These are phyloP conservation scores for Myriangium duriaei DNA, from an alignment of 2,329 filamentous ascomycete species.

Conservation along the genomic window DNA sequence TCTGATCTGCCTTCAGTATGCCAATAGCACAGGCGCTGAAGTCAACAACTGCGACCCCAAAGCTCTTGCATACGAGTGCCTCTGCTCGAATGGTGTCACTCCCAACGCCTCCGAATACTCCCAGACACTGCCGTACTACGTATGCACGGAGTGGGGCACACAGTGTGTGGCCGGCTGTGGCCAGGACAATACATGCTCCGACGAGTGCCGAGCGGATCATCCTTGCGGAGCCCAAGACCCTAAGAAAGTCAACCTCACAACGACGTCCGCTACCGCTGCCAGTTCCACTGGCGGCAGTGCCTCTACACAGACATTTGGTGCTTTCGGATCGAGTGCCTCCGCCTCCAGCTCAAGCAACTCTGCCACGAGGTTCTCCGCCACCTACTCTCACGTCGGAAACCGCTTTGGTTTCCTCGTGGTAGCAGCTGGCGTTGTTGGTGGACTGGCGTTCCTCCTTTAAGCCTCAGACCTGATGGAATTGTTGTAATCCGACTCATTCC, in stretches of 20 bases:
- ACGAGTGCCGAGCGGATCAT: constrained; percentile 50
- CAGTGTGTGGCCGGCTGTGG: constrained; percentile 49
- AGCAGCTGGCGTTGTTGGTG: constrained; percentile 43
- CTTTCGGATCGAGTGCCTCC: constrained; percentile 21
- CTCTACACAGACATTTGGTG: constrained; percentile 13
- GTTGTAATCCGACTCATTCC: too few relatives aligned
- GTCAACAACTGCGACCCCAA: constrained; percentile 58
- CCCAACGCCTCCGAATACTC: constrained; percentile 69
- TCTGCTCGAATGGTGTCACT: constrained; percentile 52
- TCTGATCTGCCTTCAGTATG: constrained; percentile 56
- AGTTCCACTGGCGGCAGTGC: constrained; percentile 25
- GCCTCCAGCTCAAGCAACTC: constrained; percentile 12
- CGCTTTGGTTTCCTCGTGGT: constrained; percentile 45
- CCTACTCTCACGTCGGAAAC: constrained; percentile 40
- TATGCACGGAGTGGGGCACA: constrained; percentile 58
- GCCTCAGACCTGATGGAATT: too few relatives aligned
- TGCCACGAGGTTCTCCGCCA: constrained; percentile 18
- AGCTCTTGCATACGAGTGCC: constrained; percentile 55
- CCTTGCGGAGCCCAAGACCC: constrained; percentile 62
- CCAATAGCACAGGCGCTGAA: constrained; percentile 27
- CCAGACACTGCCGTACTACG: constrained; percentile 65
- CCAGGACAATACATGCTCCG: constrained; percentile 45
- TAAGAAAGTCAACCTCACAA: constrained; percentile 44
- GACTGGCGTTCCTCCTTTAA: constrained; percentile 37
- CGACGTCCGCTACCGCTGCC: constrained; percentile 34